Evolutionary conservation across 2,329 filamentous ascomycete genomes (phyloP).

Genomic region (Parafenestella ontariensis): DNA sequence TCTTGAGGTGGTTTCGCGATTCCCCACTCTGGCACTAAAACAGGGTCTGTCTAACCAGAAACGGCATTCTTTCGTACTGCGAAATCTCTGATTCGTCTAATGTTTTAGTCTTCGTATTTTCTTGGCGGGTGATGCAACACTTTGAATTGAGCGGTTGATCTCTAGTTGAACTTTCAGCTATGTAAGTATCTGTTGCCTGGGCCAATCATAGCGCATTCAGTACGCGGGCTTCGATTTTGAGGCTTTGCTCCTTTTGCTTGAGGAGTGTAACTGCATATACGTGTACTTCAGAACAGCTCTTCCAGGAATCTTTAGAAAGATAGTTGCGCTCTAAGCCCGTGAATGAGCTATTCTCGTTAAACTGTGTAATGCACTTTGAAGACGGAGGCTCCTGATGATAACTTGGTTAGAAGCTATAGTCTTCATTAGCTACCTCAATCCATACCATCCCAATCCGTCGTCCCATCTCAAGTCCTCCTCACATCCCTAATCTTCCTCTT

Average conservation of each 20-base stretch:
- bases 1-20: constrained; percentile 6
- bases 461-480: too few species aligned
- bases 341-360: too few species aligned
- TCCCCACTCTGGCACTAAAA: neutral
- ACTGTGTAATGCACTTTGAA: too few species aligned
- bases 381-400: too few species aligned
- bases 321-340: too few species aligned
- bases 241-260: neutral
- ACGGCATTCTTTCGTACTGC: constrained; percentile 22
- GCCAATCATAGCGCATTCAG: neutral
- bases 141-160: neutral
- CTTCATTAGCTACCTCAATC: too few species aligned
- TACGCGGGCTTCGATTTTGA: neutral
- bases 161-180: too few species aligned
- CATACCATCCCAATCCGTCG: too few species aligned
- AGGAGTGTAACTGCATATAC: neutral
- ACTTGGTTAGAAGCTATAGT: too few species aligned
- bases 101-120: neutral
- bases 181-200: neutral
- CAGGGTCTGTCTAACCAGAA: constrained; percentile 10
- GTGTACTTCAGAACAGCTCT: too few species aligned
- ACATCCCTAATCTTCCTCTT: too few species aligned
- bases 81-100: constrained; percentile 12
- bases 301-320: too few species aligned
- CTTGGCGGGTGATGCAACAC: neutral